A percentile compares a stretch with the other conserved stretches of the same genome.
Conservation (phyloP, 2,329 filamentous ascomycete species). For the Neofusicoccum laricinum region DNA sequence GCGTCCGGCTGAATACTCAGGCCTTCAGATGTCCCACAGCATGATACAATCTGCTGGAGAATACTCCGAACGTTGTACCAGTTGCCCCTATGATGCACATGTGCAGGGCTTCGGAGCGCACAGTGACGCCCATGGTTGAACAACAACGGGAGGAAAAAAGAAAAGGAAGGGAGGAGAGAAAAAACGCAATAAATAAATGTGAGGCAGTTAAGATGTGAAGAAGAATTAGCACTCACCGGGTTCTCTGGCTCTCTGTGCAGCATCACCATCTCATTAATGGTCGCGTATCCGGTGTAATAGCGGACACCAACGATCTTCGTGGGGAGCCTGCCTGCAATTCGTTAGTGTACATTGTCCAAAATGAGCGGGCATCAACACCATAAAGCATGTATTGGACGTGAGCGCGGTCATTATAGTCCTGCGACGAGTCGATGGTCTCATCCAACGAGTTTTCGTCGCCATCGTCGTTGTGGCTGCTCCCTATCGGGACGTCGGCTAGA, state of each 20-base stretch:
- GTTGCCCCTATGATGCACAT: no score
- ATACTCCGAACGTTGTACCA: no score
- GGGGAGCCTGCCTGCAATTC: conserved; percentile 31
- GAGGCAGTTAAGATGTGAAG: neutral
- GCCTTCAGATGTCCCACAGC: no score
- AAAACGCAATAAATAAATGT: no score
- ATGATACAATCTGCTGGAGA: no score
- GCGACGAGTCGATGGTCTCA: neutral
- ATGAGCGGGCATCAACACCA: neutral
- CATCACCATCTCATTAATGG: conserved; percentile 33
- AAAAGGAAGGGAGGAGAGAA: no score
- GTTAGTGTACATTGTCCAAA: neutral
- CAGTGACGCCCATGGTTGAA: no score
- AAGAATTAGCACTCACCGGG: conserved; percentile 23
- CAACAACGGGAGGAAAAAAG: no score
- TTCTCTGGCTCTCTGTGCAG: conserved; percentile 64
- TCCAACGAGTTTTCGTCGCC: neutral
- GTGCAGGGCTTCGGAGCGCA: no score
- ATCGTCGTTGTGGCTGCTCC: neutral
- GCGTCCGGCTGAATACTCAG: no score
- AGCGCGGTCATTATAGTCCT: conserved; percentile 11
- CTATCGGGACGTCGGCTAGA: neutral
- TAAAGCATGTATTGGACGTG: conserved; percentile 14
- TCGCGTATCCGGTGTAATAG: conserved; percentile 35
- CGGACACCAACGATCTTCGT: conserved; percentile 59